Conservation (phyloP, 1,139 yeast species). For the Saccharomyces hybrid region DNA sequence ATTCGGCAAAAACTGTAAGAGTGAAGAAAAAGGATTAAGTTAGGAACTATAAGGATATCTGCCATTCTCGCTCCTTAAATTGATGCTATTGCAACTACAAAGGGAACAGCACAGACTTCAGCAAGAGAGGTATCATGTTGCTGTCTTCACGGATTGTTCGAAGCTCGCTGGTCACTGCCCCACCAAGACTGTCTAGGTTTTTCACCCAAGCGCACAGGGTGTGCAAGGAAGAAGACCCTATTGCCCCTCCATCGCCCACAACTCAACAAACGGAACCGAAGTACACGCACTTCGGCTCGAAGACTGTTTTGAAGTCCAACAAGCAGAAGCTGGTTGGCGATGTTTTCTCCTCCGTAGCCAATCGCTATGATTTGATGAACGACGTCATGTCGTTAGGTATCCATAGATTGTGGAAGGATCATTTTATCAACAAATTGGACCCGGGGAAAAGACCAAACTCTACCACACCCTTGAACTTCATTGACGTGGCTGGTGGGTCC, state of each 20-base stretch:
- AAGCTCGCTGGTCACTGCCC: background rate
- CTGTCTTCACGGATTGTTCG: background rate
- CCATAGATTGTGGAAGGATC: slow-evolving; percentile 92
- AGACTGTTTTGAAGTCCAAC: slow-evolving; percentile 70
- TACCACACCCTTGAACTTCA: slow-evolving; percentile 65
- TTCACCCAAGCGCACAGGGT: background rate
- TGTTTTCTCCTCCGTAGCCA: slow-evolving; percentile 91
- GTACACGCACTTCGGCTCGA: slow-evolving; percentile 83
- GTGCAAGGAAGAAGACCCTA: slow-evolving; percentile 8
- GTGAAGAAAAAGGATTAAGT: background rate
- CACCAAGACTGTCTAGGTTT: background rate
- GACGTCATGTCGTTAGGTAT: slow-evolving; percentile 96
- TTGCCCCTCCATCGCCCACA: slow-evolving; percentile 31
- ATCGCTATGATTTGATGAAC: slow-evolving; percentile 92
- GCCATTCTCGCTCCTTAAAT: background rate
- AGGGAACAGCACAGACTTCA: background rate
- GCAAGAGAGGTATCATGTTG: background rate
- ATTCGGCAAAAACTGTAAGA: background rate
- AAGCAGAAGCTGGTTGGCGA: slow-evolving; percentile 83
- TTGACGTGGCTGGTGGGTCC: slow-evolving; percentile 98
- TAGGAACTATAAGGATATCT: background rate
- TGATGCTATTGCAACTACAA: background rate
- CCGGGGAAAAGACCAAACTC: slow-evolving; percentile 93
- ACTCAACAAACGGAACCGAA: background rate
- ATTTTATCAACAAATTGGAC: slow-evolving; percentile 78